A percentile compares a stretch with the other conserved stretches of the same genome.
These are phyloP conservation scores for Nakazawaea ernobii DNA, from an alignment of 805 yeast species.

Conservation along the genomic window DNA sequence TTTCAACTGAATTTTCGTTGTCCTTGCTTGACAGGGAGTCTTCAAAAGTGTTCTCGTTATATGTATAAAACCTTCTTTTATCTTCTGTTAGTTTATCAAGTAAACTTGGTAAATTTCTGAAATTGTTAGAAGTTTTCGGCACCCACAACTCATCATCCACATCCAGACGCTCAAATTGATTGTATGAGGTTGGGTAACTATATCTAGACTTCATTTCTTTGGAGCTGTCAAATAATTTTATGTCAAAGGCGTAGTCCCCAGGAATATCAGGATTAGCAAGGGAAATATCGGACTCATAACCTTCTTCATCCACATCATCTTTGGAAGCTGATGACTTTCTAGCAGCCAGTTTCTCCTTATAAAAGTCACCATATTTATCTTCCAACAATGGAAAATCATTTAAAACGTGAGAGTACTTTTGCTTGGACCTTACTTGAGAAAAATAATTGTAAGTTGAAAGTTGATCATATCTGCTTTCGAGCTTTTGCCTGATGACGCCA, in stretches of 20 bases:
- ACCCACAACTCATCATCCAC: constrained; percentile 33
- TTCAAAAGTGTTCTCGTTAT: constrained; percentile 14
- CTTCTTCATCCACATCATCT: constrained; percentile 24
- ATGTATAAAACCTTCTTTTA: constrained; percentile 27
- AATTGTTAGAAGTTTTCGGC: constrained; percentile 35
- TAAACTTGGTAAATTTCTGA: constrained; percentile 33
- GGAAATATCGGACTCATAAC: constrained; percentile 41
- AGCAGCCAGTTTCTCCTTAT: neutral
- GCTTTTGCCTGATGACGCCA: constrained; percentile 50
- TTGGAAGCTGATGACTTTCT: neutral
- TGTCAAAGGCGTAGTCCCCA: constrained; percentile 42
- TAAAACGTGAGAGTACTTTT: constrained; percentile 13
- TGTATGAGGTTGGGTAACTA: constrained; percentile 1
- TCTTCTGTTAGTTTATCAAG: constrained; percentile 23
- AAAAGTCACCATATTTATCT: constrained; percentile 2
- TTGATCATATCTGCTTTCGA: constrained; percentile 44
- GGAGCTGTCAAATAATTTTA: constrained; percentile 34
- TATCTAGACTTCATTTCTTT: constrained; percentile 18
- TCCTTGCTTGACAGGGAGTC: neutral
- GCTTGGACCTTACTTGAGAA: constrained; percentile 18
- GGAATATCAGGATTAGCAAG: constrained; percentile 47
- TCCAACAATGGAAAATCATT: constrained; percentile 23
- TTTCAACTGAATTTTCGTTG: neutral
- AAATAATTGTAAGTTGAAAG: constrained; percentile 39
- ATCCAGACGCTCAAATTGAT: constrained; percentile 15